Evolutionary conservation across 2,329 filamentous ascomycete species (phyloP).

Genomic region (Ascochyta lentis): DNA sequence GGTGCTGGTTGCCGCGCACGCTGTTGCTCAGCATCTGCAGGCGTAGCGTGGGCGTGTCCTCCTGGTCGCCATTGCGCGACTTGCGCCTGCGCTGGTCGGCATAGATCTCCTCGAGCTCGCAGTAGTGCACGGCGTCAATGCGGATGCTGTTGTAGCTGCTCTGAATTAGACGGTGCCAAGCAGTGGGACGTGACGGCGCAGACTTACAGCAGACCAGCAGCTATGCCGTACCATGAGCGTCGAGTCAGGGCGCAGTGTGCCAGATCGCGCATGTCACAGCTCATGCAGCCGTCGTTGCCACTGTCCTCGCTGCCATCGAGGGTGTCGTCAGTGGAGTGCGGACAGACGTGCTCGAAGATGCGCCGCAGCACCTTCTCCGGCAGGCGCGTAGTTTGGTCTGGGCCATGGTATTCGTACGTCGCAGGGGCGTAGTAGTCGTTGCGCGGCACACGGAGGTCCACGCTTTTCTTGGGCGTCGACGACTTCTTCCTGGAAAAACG

Average conservation of each 20-base stretch:
- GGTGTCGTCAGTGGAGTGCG: slow-evolving; percentile 72
- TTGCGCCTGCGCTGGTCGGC: slow-evolving; percentile 69
- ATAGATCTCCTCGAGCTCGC: slow-evolving; percentile 81
- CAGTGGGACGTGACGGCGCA: background rate
- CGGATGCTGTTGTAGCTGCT: slow-evolving; percentile 84
- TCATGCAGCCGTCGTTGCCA: slow-evolving; percentile 82
- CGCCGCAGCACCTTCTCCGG: slow-evolving; percentile 73
- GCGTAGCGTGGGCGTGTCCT: slow-evolving; percentile 78
- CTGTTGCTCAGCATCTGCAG: slow-evolving; percentile 81
- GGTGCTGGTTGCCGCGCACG: slow-evolving; percentile 74
- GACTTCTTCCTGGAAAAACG: slow-evolving; percentile 53
- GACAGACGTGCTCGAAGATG: slow-evolving; percentile 84
- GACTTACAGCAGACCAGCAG: slow-evolving; percentile 68
- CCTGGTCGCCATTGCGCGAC: slow-evolving; percentile 73
- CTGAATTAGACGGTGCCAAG: slow-evolving; percentile 13
- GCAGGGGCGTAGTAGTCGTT: slow-evolving; percentile 39
- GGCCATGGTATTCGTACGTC: slow-evolving; percentile 43
- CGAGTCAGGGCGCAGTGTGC: slow-evolving; percentile 79
- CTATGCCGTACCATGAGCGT: slow-evolving; percentile 71
- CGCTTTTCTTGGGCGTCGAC: slow-evolving; percentile 45
- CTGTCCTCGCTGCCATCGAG: slow-evolving; percentile 85
- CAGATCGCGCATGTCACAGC: slow-evolving; percentile 90
- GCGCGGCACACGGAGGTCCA: slow-evolving; percentile 34
- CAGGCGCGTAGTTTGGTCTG: slow-evolving; percentile 59
- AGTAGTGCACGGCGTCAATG: slow-evolving; percentile 95